Percentiles rank a stretch among this genome's conserved stretches.
These are phyloP conservation scores for Amanita jacksonii DNA, from an alignment of 768 basidiomycete genomes.

Conservation along the genomic window DNA sequence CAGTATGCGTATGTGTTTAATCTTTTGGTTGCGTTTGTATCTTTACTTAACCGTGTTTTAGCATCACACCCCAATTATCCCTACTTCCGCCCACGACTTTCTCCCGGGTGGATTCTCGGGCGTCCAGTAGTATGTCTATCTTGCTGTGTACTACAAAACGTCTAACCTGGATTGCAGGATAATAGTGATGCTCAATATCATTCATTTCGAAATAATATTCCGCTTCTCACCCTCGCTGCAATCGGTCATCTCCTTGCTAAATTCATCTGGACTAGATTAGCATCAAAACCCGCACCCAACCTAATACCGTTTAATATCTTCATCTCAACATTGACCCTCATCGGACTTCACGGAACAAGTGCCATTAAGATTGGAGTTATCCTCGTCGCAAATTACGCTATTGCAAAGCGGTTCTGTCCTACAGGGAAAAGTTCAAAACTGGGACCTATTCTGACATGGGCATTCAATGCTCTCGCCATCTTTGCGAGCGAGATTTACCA, in stretches of 20 bases:
- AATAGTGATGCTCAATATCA: constrained; percentile 89
- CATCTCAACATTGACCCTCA: constrained; percentile 56
- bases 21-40: constrained; percentile 6
- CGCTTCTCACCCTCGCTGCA: constrained; percentile 42
- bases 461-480: constrained; percentile 64
- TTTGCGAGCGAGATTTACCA: constrained; percentile 67
- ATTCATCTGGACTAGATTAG: constrained; percentile 31
- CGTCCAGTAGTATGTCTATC: constrained; percentile 59
- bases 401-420: constrained; percentile 37
- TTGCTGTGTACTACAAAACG: constrained; percentile 6
- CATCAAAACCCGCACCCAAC: constrained; percentile 16
- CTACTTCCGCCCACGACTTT: constrained; percentile 47
- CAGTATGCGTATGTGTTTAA: constrained; percentile 57
- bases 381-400: constrained; percentile 55
- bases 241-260: constrained; percentile 49
- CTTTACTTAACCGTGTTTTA: no score
- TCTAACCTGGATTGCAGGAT: constrained; percentile 44
- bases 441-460: constrained; percentile 57
- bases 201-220: constrained; percentile 74
- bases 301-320: constrained; percentile 46
- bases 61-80: constrained; percentile 70
- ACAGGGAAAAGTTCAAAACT: constrained; percentile 24
- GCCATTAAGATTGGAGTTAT: constrained; percentile 70
- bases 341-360: constrained; percentile 75
- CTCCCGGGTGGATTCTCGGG: constrained; percentile 74